Percentiles rank a stretch among this genome's conserved stretches.
Conservation (phyloP, 148 eudicot genomes). For the Vaccinium myrtillus region DNA sequence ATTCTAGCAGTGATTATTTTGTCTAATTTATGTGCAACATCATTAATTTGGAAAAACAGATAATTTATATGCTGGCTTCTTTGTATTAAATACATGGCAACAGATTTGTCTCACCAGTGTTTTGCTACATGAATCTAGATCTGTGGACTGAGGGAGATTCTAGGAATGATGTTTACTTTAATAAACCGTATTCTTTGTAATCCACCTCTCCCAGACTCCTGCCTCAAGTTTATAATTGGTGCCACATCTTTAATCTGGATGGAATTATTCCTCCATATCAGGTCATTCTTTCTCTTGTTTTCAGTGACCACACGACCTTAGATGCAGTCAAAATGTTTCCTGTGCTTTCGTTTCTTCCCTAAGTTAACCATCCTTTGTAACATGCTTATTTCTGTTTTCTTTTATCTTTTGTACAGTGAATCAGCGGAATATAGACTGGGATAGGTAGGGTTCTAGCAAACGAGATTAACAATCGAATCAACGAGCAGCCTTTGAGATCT, state of each 20-base stretch:
- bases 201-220: not conserved
- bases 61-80: not conserved
- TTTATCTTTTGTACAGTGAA: not conserved
- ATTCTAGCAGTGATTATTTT: not conserved
- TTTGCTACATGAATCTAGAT: not conserved
- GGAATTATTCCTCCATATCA: not conserved
- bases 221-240: not conserved
- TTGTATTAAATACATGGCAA: not conserved
- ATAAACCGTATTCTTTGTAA: not conserved
- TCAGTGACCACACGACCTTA: not conserved
- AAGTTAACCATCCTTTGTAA: not conserved
- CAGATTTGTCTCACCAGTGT: not conserved
- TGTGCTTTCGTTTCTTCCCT: not conserved
- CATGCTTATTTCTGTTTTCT: not conserved
- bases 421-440: no score
- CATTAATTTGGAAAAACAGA: not conserved
- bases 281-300: not conserved
- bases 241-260: not conserved
- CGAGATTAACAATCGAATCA: no score
- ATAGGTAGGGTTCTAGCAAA: no score
- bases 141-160: not conserved
- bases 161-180: not conserved
- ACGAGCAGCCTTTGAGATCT: no score
- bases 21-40: not conserved
- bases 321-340: not conserved